A percentile compares a stretch with the other conserved stretches of the same genome.
Conservation (phyloP, 2,329 filamentous ascomycete genomes). For the Neofusicoccum kwambonambiense region DNA sequence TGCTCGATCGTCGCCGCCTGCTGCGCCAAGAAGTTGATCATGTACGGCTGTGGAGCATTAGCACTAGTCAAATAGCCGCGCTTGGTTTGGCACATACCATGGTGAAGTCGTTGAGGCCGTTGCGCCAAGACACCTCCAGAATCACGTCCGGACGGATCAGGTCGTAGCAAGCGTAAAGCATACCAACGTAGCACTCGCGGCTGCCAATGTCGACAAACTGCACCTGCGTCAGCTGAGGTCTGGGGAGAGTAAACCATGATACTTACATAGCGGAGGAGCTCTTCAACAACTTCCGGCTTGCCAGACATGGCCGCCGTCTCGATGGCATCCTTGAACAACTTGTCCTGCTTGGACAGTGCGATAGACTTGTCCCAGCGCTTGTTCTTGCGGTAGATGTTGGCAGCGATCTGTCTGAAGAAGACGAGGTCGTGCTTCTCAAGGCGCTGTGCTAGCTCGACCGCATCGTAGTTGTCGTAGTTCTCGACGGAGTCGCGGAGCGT, state of each 20-base stretch:
- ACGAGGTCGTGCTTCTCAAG: constrained; percentile 97
- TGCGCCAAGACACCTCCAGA: constrained; percentile 94
- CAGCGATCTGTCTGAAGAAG: constrained; percentile 98
- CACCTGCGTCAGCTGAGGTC: constrained; percentile 32
- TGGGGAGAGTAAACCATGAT: constrained; percentile 8
- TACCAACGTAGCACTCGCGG: constrained; percentile 98
- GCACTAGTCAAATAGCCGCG: not conserved
- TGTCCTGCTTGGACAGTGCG: constrained; percentile 95
- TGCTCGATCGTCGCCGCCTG: constrained; percentile 81
- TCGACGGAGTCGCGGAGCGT: constrained; percentile 95
- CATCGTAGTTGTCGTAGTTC: constrained; percentile 99
- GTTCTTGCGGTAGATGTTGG: constrained; percentile 99
- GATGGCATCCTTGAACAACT: constrained; percentile 98
- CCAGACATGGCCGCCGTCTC: constrained; percentile 91
- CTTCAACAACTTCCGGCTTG: constrained; percentile 91
- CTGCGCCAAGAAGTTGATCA: constrained; percentile 96
- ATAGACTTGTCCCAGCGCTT: constrained; percentile 99
- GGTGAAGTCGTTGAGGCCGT: constrained; percentile 91
- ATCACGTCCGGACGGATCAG: constrained; percentile 90
- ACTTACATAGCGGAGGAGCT: constrained; percentile 95
- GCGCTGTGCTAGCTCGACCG: constrained; percentile 84
- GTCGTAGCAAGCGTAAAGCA: constrained; percentile 98
- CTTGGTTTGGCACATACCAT: constrained; percentile 57
- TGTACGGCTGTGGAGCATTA: constrained; percentile 64
- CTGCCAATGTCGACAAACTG: constrained; percentile 99